A percentile compares a stretch with the other conserved stretches of the same genome.
These are phyloP conservation scores for Pyrenophora teres DNA, from an alignment of 2,329 filamentous ascomycete species.

Conservation along the genomic window DNA sequence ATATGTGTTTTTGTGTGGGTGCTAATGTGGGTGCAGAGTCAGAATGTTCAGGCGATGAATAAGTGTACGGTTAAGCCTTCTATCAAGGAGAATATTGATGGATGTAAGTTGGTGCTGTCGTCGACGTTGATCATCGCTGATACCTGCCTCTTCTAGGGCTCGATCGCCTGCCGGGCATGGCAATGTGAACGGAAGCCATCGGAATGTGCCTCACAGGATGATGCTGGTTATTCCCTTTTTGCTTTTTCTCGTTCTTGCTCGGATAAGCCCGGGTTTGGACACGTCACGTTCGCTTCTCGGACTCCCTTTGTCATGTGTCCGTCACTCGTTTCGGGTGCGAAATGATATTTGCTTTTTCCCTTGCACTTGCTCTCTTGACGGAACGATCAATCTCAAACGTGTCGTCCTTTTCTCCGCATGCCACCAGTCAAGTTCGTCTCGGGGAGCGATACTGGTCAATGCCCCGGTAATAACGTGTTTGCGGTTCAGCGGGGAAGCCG, in stretches of 20 bases:
- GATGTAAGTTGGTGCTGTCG: slow-evolving; percentile 20
- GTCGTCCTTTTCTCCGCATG: neutral
- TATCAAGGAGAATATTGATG: slow-evolving; percentile 31
- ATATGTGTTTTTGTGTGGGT: too few relatives aligned
- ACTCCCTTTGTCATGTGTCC: neutral
- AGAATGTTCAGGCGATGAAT: slow-evolving; percentile 19
- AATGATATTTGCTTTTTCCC: neutral
- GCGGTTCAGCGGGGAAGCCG: too few relatives aligned
- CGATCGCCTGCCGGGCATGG: slow-evolving; percentile 6
- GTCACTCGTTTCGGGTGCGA: slow-evolving; percentile 1
- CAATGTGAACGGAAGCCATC: neutral
- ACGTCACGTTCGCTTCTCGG: neutral
- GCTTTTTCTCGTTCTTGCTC: neutral
- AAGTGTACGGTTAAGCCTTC: slow-evolving; percentile 30
- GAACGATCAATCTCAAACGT: neutral
- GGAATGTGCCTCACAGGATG: neutral
- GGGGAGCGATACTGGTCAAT: too few relatives aligned
- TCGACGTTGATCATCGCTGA: neutral
- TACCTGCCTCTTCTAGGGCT: neutral
- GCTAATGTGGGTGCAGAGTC: neutral
- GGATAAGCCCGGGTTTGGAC: neutral
- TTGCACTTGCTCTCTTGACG: neutral
- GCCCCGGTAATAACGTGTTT: neutral
- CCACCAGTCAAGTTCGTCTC: too few relatives aligned
- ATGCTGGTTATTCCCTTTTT: neutral